A percentile compares a stretch with the other conserved stretches of the same genome.
Conservation (phyloP, 306 rosid species). For the Rosa multiflora region DNA sequence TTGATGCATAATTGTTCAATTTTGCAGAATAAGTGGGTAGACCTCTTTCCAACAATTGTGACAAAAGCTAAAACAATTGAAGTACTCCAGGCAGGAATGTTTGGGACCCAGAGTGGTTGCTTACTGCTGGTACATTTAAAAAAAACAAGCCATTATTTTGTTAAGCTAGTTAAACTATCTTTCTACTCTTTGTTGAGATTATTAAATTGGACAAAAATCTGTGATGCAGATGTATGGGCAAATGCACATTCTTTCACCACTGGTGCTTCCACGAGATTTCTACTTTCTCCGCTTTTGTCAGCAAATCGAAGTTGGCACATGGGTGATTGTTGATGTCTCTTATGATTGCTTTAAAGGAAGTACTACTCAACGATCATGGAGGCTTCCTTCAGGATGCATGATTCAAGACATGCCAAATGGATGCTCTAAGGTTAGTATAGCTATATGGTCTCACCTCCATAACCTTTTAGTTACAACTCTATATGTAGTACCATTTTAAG, state of each 20-base stretch:
- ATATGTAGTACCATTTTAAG: not conserved
- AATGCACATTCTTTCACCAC: slow-evolving; percentile 68
- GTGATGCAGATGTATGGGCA: slow-evolving; percentile 62
- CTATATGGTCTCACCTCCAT: not conserved
- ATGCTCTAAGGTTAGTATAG: slow-evolving; percentile 45
- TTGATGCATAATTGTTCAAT: not conserved
- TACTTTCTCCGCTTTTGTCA: slow-evolving; percentile 58
- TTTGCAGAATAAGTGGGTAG: slow-evolving; percentile 59
- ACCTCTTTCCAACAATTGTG: slow-evolving; percentile 60
- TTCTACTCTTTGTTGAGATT: not conserved
- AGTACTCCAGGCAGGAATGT: slow-evolving; percentile 46
- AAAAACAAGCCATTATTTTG: too few relatives aligned
- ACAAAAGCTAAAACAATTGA: slow-evolving; percentile 46
- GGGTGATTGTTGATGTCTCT: slow-evolving; percentile 71
- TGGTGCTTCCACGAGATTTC: slow-evolving; percentile 52
- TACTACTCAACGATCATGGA: slow-evolving; percentile 37
- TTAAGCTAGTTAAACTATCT: not conserved
- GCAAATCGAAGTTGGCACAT: slow-evolving; percentile 41
- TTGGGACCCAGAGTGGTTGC: slow-evolving; percentile 43
- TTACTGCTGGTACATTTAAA: slow-evolving; percentile 48
- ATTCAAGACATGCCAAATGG: slow-evolving; percentile 49
- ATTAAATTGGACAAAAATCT: not conserved
- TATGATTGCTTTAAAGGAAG: slow-evolving; percentile 28
- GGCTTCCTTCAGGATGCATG: slow-evolving; percentile 77
- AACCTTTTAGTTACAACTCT: not conserved